Evolutionary conservation across 1,284 basidiomycete species (phyloP).

Genomic region (Mycena sp.): DNA sequence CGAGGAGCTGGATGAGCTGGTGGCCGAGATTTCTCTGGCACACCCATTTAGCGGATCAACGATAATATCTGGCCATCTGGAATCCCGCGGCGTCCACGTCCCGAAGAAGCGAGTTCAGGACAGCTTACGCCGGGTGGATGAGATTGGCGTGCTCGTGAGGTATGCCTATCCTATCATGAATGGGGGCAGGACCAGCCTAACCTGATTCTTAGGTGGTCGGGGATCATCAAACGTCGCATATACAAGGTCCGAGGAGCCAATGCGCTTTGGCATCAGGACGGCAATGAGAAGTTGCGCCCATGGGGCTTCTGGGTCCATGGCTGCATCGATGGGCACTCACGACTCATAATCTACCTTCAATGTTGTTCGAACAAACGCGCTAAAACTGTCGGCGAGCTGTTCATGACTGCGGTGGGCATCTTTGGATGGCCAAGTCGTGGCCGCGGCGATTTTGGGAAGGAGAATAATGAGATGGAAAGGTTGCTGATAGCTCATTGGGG

Average conservation of each 20-base stretch:
- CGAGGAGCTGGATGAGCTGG: slow-evolving; percentile 15
- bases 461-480: no score
- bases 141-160: no score
- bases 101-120: not conserved
- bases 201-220: not conserved
- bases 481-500: not conserved
- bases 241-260: slow-evolving; percentile 2
- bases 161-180: not conserved
- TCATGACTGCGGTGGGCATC: not conserved
- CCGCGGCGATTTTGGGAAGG: slow-evolving; percentile 9
- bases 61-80: not conserved
- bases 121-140: no score
- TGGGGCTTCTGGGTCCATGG: slow-evolving; percentile 13
- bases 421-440: slow-evolving; percentile 9
- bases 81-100: slow-evolving; percentile 2
- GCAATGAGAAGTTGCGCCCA: slow-evolving; percentile 2
- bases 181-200: not conserved
- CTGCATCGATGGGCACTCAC: slow-evolving; percentile 5
- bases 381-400: not conserved
- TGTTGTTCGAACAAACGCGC: not conserved
- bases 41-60: slow-evolving; percentile 19
- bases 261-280: slow-evolving; percentile 11
- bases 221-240: not conserved
- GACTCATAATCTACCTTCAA: not conserved
- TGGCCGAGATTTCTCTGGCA: not conserved